Percentiles rank a stretch among this genome's conserved stretches.
Conservation (phyloP, 345 rosid genomes). For the Eucalyptus curtisii region DNA sequence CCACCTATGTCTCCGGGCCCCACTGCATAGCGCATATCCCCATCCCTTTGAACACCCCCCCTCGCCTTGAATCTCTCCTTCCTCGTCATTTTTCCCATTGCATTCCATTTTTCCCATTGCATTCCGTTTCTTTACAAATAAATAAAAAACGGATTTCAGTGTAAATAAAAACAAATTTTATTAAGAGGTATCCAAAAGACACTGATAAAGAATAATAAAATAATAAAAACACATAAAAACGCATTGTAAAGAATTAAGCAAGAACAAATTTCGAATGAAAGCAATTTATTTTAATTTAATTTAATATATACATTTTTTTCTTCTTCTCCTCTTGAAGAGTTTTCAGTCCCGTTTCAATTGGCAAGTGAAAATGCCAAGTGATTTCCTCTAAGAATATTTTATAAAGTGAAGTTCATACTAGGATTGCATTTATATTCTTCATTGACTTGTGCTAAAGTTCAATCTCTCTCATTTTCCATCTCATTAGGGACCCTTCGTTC, state of each 20-base stretch:
- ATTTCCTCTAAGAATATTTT: not conserved
- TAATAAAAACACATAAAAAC: too few species aligned
- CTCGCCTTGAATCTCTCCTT: not conserved
- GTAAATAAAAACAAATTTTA: not conserved
- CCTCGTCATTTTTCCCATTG: not conserved
- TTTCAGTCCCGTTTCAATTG: not conserved
- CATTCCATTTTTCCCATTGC: not conserved
- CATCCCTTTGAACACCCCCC: not conserved
- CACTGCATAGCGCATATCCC: not conserved
- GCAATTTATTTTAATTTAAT: too few species aligned
- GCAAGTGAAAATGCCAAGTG: not conserved
- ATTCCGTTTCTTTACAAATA: not conserved
- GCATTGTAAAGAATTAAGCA: too few species aligned
- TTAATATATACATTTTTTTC: too few species aligned
- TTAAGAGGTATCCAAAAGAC: not conserved
- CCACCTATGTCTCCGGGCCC: not conserved
- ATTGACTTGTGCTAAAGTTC: too few species aligned
- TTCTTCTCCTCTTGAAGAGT: too few species aligned
- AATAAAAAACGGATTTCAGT: not conserved
- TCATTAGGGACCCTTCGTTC: too few species aligned
- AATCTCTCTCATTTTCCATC: too few species aligned
- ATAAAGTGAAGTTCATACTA: too few species aligned
- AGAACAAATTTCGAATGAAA: too few species aligned
- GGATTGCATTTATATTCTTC: too few species aligned
- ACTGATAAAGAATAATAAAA: too few species aligned